Evolutionary conservation across 2,329 filamentous ascomycete species (phyloP).

Genomic region (Pseudogymnoascus sp.): DNA sequence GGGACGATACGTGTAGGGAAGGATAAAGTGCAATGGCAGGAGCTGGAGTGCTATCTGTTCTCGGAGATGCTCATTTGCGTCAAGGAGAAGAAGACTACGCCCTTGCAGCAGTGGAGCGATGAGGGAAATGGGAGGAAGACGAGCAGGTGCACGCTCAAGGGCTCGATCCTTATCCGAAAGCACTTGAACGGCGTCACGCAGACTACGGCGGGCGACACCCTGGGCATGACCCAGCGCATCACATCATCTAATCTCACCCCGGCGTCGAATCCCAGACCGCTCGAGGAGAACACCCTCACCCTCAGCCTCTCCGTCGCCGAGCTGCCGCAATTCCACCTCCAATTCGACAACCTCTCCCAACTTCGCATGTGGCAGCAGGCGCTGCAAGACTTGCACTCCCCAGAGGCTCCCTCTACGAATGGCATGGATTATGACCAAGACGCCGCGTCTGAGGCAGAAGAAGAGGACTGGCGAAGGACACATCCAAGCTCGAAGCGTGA

Average conservation of each 20-base stretch:
- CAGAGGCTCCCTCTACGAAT: slow-evolving; percentile 34
- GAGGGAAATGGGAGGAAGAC: slow-evolving; percentile 50
- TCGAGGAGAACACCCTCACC: slow-evolving; percentile 77
- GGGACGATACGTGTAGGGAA: slow-evolving; percentile 90
- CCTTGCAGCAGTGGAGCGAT: slow-evolving; percentile 59
- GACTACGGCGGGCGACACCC: slow-evolving; percentile 42
- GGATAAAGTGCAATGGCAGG: slow-evolving; percentile 94
- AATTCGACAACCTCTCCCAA: slow-evolving; percentile 75
- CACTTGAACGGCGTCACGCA: slow-evolving; percentile 85
- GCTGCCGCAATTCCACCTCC: slow-evolving; percentile 86
- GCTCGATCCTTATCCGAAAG: slow-evolving; percentile 96
- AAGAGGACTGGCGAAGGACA: slow-evolving; percentile 72
- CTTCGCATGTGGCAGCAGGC: slow-evolving; percentile 87
- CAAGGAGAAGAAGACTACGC: slow-evolving; percentile 77
- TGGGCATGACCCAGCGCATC: slow-evolving; percentile 26
- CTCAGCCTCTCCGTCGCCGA: slow-evolving; percentile 86
- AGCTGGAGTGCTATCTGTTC: slow-evolving; percentile 93
- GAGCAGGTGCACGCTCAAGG: slow-evolving; percentile 81
- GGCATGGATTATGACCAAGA: slow-evolving; percentile 66
- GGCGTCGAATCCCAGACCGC: slow-evolving; percentile 28
- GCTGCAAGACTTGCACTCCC: slow-evolving; percentile 57
- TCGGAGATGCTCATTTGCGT: slow-evolving; percentile 99
- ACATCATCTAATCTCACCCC: slow-evolving; percentile 27
- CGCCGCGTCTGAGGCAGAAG: slow-evolving; percentile 74
- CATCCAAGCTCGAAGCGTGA: slow-evolving; percentile 51